Conservation (phyloP, 2,329 filamentous ascomycete genomes). For the Fusarium nelsonii region DNA sequence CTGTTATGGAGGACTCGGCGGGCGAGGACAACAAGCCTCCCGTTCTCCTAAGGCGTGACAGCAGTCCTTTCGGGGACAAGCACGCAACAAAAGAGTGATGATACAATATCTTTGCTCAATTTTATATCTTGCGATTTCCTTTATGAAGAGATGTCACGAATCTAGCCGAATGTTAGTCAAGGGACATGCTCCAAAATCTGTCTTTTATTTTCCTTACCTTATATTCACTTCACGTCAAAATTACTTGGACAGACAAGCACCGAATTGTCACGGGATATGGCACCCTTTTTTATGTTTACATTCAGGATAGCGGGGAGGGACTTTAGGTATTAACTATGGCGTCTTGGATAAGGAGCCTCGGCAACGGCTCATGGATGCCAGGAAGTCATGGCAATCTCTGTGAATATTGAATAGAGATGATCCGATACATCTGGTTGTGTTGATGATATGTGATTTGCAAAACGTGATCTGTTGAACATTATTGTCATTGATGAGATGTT, state of each 20-base stretch:
- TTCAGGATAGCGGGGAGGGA: constrained; percentile 39
- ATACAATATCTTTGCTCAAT: constrained; percentile 6
- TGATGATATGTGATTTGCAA: constrained; percentile 3
- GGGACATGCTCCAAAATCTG: constrained; percentile 25
- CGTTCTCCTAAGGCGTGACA: constrained; percentile 49
- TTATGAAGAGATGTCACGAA: constrained; percentile 41
- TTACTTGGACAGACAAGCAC: constrained; percentile 43
- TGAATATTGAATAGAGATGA: constrained; percentile 49
- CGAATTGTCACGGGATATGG: constrained; percentile 42
- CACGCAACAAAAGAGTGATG: constrained; percentile 65
- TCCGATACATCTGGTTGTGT: constrained; percentile 23
- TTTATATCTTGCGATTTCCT: constrained; percentile 36
- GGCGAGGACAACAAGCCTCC: constrained; percentile 52
- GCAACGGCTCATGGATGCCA: constrained; percentile 48
- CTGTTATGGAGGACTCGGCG: constrained; percentile 66
- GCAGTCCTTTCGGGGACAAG: constrained; percentile 70
- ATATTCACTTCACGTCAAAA: constrained; percentile 44
- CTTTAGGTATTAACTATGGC: constrained; percentile 48
- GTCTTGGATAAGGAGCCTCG: constrained; percentile 48
- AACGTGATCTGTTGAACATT: background rate
- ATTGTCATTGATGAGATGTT: background rate
- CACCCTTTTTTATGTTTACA: constrained; percentile 43
- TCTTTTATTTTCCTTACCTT: constrained; percentile 27
- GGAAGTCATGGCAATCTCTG: constrained; percentile 45
- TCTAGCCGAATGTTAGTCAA: constrained; percentile 30